A percentile compares a stretch with the other conserved stretches of the same genome.
Evolutionary conservation across 1,284 basidiomycete species (phyloP).

Genomic region (Termitomyces sp.): DNA sequence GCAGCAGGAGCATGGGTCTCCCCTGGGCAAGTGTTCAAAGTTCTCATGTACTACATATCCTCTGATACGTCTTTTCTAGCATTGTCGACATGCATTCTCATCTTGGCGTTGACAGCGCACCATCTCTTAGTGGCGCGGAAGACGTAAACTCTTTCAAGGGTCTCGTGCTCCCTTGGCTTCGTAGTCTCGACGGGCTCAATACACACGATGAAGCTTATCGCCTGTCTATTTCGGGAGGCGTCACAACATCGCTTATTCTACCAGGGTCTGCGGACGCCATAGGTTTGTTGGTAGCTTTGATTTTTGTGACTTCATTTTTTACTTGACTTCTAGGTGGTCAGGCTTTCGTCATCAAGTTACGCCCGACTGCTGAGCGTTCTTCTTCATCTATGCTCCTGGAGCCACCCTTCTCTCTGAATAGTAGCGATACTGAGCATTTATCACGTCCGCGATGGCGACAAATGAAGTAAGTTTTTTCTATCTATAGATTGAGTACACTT

Average conservation of each 20-base stretch:
- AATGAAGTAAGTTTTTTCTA: constrained; percentile 44
- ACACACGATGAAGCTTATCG: constrained; percentile 45
- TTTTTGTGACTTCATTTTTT: neutral
- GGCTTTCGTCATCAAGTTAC: constrained; percentile 62
- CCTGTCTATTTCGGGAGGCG: constrained; percentile 40
- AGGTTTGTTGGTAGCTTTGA: constrained; percentile 27
- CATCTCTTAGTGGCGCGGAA: constrained; percentile 43
- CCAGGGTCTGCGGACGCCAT: constrained; percentile 56
- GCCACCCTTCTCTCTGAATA: constrained; percentile 46
- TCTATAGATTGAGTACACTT: neutral
- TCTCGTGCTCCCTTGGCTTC: constrained; percentile 45
- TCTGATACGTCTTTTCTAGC: constrained; percentile 22
- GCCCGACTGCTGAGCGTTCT: constrained; percentile 49
- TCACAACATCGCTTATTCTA: constrained; percentile 41
- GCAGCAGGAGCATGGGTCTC: constrained; percentile 58
- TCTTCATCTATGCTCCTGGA: constrained; percentile 54
- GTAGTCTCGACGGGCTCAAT: constrained; percentile 43
- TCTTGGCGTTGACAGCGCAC: constrained; percentile 59
- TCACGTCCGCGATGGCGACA: constrained; percentile 51
- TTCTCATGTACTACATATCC: neutral
- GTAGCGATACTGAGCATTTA: constrained; percentile 30
- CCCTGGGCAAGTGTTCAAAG: constrained; percentile 39
- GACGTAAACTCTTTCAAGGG: constrained; percentile 48
- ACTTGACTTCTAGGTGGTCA: constrained; percentile 44
- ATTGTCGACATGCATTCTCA: constrained; percentile 79